Conservation (phyloP, 495 filamentous ascomycete species). For the Penicillium robsamsonii region DNA sequence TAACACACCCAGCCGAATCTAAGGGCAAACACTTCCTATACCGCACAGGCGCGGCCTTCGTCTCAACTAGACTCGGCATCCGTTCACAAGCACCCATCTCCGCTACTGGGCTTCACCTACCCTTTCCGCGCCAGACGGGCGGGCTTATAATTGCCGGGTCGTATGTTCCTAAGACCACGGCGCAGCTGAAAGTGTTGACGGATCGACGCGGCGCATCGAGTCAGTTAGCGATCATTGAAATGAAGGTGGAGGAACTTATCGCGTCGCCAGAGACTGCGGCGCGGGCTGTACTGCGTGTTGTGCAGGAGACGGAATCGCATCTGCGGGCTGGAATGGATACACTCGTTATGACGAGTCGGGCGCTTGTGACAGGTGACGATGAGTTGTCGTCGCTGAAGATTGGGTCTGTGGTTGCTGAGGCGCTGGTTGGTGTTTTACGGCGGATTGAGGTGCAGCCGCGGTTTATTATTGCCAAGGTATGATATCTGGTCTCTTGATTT, state of each 20-base stretch:
- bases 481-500: background rate
- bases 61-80: slow-evolving; percentile 54
- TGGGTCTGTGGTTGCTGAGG: slow-evolving; percentile 43
- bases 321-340: slow-evolving; percentile 41
- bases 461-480: slow-evolving; percentile 55
- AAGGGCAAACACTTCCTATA: slow-evolving; percentile 50
- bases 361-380: slow-evolving; percentile 46
- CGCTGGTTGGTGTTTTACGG: slow-evolving; percentile 43
- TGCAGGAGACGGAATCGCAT: slow-evolving; percentile 27
- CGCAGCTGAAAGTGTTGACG: slow-evolving; percentile 43
- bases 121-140: slow-evolving; percentile 33
- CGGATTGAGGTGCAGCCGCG: slow-evolving; percentile 44
- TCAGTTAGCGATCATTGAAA: slow-evolving; percentile 45
- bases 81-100: slow-evolving; percentile 44
- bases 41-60: slow-evolving; percentile 54
- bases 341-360: slow-evolving; percentile 53
- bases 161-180: slow-evolving; percentile 56
- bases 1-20: slow-evolving; percentile 30
- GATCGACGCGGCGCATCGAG: slow-evolving; percentile 30
- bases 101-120: slow-evolving; percentile 38
- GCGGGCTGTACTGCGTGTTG: slow-evolving; percentile 24
- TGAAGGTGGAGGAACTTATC: slow-evolving; percentile 46
- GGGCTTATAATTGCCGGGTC: slow-evolving; percentile 53
- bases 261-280: slow-evolving; percentile 26
- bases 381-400: slow-evolving; percentile 46